A percentile compares a stretch with the other conserved stretches of the same genome.
Evolutionary conservation across 208 protist species (phyloP).

Genomic region (Strigomonas culicis): DNA sequence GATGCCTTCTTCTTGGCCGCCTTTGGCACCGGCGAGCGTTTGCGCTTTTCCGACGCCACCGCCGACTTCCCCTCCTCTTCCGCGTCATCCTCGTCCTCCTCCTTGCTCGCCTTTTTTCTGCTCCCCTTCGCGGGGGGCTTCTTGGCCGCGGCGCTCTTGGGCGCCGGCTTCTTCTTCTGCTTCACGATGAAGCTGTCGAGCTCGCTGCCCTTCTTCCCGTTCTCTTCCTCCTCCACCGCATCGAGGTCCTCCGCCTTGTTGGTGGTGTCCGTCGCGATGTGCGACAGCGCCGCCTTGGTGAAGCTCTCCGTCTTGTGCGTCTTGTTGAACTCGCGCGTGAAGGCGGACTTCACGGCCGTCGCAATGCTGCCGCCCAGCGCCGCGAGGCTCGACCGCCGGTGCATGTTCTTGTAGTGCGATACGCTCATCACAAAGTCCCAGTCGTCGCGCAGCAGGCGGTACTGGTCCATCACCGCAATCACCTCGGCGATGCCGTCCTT

Average conservation of each 20-base stretch:
- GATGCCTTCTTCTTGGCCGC: slow-evolving; percentile 29
- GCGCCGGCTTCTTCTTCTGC: not conserved
- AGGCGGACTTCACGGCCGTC: slow-evolving; percentile 81
- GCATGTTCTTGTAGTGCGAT: slow-evolving; percentile 72
- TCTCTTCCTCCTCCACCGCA: not conserved
- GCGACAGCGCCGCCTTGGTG: slow-evolving; percentile 44
- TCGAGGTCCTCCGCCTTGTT: slow-evolving; percentile 9
- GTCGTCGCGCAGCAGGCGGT: slow-evolving; percentile 85
- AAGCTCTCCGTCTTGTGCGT: slow-evolving; percentile 76
- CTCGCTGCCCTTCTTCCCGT: slow-evolving; percentile 10
- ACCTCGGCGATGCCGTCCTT: slow-evolving; percentile 76
- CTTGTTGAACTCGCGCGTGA: slow-evolving; percentile 89
- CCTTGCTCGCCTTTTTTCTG: slow-evolving; percentile 21
- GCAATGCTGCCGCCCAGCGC: slow-evolving; percentile 30
- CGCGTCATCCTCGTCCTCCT: slow-evolving; percentile 10
- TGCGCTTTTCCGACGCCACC: slow-evolving; percentile 10
- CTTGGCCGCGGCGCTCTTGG: slow-evolving; percentile 1
- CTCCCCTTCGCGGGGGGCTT: slow-evolving; percentile 5
- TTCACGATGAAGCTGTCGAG: not conserved
- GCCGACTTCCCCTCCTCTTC: slow-evolving; percentile 3
- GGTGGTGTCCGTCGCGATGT: slow-evolving; percentile 28
- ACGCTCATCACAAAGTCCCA: slow-evolving; percentile 85
- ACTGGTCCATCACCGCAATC: slow-evolving; percentile 83
- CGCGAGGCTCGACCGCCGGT: slow-evolving; percentile 14
- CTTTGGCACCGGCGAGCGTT: slow-evolving; percentile 15